These are phyloP conservation scores for Nakazawaea ambrosiae DNA, from an alignment of 805 yeast species.

Conservation along the genomic window DNA sequence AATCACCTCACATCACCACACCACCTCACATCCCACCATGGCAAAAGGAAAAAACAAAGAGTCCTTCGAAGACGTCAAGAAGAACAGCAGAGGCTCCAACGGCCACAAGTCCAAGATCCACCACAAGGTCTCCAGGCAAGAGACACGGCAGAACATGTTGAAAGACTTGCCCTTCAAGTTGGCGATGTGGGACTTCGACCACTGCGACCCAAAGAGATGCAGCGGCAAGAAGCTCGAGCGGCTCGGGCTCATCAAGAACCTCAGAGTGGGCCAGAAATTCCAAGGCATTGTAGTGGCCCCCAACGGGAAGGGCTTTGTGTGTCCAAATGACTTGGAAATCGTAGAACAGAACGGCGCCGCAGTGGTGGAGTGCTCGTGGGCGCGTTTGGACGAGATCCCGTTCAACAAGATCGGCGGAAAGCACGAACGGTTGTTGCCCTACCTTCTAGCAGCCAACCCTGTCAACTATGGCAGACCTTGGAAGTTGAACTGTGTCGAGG, in stretches of 20 bases:
- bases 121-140: conserved; percentile 31
- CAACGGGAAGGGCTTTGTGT: conserved; percentile 82
- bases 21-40: no score
- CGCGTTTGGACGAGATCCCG: conserved; percentile 94
- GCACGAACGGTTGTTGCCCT: conserved; percentile 82
- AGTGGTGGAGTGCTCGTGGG: conserved; percentile 99
- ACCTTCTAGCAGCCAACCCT: conserved; percentile 92
- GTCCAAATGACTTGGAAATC: conserved; percentile 75
- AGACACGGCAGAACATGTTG: conserved; percentile 17
- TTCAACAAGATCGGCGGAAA: conserved; percentile 88
- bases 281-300: conserved; percentile 90
- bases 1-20: no score
- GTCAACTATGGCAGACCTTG: conserved; percentile 96
- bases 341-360: conserved; percentile 88
- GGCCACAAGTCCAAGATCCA: conserved; percentile 51
- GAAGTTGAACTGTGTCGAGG: conserved; percentile 94
- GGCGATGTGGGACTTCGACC: conserved; percentile 99
- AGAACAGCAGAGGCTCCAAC: conserved; percentile 37
- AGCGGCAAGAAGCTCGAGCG: conserved; percentile 92
- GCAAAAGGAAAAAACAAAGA: conserved; percentile 47
- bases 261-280: conserved; percentile 91
- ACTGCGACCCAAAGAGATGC: conserved; percentile 97
- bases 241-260: conserved; percentile 68
- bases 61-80: conserved; percentile 28
- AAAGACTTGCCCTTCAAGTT: conserved; percentile 67